A percentile compares a stretch with the other conserved stretches of the same genome.
Evolutionary conservation across 306 rosid genomes (phyloP).

Genomic region (Abrus precatorius): DNA sequence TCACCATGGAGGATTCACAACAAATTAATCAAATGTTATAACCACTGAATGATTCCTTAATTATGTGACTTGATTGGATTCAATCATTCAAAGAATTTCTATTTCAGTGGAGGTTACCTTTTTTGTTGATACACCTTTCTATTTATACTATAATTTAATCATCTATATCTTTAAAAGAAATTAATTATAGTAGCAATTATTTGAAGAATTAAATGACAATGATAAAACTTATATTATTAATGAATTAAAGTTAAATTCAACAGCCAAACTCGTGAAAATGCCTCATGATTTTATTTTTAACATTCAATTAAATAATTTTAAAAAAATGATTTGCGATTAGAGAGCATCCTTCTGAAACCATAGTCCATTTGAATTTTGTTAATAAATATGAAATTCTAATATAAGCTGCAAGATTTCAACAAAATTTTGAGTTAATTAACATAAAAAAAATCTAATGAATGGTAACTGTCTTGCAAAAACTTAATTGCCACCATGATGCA

Average conservation of each 20-base stretch:
- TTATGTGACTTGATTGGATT: conserved; percentile 15
- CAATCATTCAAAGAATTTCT: not conserved
- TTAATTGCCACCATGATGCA: not conserved
- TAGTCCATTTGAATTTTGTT: not conserved
- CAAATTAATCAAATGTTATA: conserved; percentile 27
- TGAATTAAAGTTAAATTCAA: conserved; percentile 1
- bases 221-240: not conserved
- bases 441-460: not conserved
- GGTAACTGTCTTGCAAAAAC: not conserved
- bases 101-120: not conserved
- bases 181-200: not conserved
- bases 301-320: not conserved
- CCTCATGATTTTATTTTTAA: not conserved
- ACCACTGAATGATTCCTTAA: conserved; percentile 24
- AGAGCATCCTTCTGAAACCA: not conserved
- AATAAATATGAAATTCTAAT: not conserved
- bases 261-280: not conserved
- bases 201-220: not conserved
- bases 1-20: conserved; percentile 1
- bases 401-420: not conserved
- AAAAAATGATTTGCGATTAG: not conserved
- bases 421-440: not conserved
- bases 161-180: not conserved
- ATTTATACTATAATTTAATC: not conserved
- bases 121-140: not conserved